A percentile compares a stretch with the other conserved stretches of the same genome.
Evolutionary conservation across 768 basidiomycete species (phyloP).

Genomic region (Amanita exitialis): DNA sequence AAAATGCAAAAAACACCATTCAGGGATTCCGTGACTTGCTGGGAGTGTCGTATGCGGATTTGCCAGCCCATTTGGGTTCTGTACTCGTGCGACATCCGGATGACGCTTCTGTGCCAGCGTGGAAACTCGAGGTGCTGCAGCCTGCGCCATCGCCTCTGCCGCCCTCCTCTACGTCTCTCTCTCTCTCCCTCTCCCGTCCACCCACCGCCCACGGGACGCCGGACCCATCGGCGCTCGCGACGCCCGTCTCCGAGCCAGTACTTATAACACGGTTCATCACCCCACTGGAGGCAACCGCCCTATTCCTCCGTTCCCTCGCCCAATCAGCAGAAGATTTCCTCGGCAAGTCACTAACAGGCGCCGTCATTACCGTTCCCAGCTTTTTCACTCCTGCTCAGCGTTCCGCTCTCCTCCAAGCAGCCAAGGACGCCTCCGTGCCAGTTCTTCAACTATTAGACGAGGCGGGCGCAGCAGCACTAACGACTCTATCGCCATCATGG

Average conservation of each 20-base stretch:
- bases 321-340: constrained; percentile 89
- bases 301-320: constrained; percentile 79
- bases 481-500: constrained; percentile 39
- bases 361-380: constrained; percentile 76
- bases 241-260: constrained; percentile 66
- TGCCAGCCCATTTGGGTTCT: neutral
- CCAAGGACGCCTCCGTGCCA: constrained; percentile 69
- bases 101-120: constrained; percentile 63
- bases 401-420: constrained; percentile 62
- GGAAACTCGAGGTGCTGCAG: constrained; percentile 74
- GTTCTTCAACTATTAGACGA: constrained; percentile 87
- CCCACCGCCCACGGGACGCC: constrained; percentile 43
- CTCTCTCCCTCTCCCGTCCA: constrained; percentile 22
- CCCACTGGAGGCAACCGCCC: constrained; percentile 71
- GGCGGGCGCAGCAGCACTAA: constrained; percentile 62
- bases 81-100: constrained; percentile 45
- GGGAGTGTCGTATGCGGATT: constrained; percentile 67
- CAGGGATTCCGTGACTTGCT: constrained; percentile 90
- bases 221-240: constrained; percentile 49
- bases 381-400: constrained; percentile 65
- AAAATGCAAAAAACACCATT: constrained; percentile 91
- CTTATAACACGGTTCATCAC: constrained; percentile 63
- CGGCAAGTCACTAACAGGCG: constrained; percentile 65
- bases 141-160: constrained; percentile 66
- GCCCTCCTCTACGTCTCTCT: constrained; percentile 21